These are phyloP conservation scores for Alternaria longipes DNA, from an alignment of 2,329 filamentous ascomycete genomes.

Conservation along the genomic window DNA sequence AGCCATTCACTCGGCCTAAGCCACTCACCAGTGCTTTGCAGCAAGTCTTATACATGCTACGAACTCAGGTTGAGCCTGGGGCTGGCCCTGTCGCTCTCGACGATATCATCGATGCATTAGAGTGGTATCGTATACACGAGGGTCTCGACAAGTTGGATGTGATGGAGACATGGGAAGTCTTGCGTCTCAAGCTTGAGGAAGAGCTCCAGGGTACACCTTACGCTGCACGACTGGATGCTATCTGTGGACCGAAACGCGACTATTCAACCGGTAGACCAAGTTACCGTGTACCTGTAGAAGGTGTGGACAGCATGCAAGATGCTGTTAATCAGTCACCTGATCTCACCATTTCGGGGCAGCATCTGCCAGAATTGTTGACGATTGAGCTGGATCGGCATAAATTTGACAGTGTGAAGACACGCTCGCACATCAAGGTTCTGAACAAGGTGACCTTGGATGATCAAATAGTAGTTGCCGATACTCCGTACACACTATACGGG, in stretches of 20 bases:
- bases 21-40: constrained; percentile 62
- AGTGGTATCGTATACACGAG: constrained; percentile 53
- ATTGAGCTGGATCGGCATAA: constrained; percentile 67
- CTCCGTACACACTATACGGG: constrained; percentile 66
- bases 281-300: constrained; percentile 49
- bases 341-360: constrained; percentile 30
- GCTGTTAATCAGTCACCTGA: constrained; percentile 50
- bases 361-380: constrained; percentile 60
- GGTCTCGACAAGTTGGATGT: constrained; percentile 59
- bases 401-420: constrained; percentile 60
- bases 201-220: constrained; percentile 60
- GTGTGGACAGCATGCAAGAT: constrained; percentile 52
- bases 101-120: constrained; percentile 49
- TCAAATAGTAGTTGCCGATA: constrained; percentile 58
- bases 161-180: constrained; percentile 64
- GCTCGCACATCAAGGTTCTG: constrained; percentile 66
- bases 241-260: constrained; percentile 57
- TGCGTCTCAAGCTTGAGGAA: constrained; percentile 62
- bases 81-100: constrained; percentile 46
- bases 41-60: constrained; percentile 61
- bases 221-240: constrained; percentile 51
- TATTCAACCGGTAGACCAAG: constrained; percentile 45
- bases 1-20: constrained; percentile 59
- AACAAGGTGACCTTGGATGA: constrained; percentile 67
- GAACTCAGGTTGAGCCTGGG: constrained; percentile 53